These are phyloP conservation scores for Isoetes engelmannii DNA, from an alignment of 83 land plant genomes.

Conservation along the genomic window DNA sequence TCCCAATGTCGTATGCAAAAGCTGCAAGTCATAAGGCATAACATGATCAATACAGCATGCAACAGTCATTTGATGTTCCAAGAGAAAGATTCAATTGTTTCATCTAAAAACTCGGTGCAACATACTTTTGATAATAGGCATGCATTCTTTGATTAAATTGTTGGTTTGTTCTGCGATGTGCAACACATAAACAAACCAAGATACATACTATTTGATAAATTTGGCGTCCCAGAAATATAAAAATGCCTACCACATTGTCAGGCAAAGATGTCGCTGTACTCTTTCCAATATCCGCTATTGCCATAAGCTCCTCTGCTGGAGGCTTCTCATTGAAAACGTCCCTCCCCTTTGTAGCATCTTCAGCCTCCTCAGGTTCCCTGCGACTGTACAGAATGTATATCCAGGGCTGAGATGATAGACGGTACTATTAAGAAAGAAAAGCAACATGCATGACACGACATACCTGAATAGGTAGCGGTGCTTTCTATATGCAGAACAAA, in stretches of 20 bases:
- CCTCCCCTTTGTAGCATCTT: conserved; percentile 94
- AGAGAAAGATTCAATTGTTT: no score
- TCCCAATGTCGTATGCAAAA: conserved; percentile 89
- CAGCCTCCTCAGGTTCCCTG: conserved; percentile 98
- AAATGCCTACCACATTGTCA: conserved; percentile 71
- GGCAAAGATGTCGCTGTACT: conserved; percentile 84
- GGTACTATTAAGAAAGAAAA: no score
- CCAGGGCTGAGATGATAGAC: no score
- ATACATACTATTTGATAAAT: neutral
- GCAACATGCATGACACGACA: no score
- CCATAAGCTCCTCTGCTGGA: conserved; percentile 91
- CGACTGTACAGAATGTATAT: no score
- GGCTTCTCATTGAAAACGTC: conserved; percentile 99
- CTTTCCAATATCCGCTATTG: conserved; percentile 88
- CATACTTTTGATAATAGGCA: no score
- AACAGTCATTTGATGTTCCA: no score
- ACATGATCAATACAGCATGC: no score
- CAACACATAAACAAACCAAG: conserved; percentile 1
- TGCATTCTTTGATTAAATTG: no score
- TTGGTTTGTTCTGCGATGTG: no score
- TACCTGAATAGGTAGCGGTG: conserved; percentile 93
- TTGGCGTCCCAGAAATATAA: neutral
- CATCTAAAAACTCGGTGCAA: no score
- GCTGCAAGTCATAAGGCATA: no score
- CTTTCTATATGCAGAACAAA: conserved; percentile 95